A percentile compares a stretch with the other conserved stretches of the same genome.
These are phyloP conservation scores for Phytophthora syringae DNA, from an alignment of 352 stramenopile species.

Conservation along the genomic window DNA sequence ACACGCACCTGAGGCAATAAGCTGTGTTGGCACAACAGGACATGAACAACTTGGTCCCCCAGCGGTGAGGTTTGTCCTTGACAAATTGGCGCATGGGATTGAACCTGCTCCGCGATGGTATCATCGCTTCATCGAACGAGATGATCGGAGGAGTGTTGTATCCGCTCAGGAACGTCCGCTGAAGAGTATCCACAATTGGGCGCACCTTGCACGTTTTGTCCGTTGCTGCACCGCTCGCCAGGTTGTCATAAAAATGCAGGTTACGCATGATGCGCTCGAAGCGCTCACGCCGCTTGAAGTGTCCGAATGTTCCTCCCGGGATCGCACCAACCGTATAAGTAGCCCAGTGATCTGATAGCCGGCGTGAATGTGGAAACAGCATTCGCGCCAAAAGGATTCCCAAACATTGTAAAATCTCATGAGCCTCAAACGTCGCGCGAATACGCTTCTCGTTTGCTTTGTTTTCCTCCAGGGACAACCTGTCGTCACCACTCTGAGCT, in stretches of 20 bases:
- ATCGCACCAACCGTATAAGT: conserved; percentile 3
- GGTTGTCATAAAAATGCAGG: conserved; percentile 18
- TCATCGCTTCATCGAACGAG: conserved; percentile 21
- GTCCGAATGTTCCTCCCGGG: conserved; percentile 8
- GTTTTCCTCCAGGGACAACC: neutral
- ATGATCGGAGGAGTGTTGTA: neutral
- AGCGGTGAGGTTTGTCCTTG: conserved; percentile 11
- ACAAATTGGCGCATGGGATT: conserved; percentile 27
- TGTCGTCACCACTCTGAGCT: neutral
- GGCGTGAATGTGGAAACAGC: neutral
- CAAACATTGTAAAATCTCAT: conserved; percentile 1
- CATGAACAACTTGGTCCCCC: conserved; percentile 29
- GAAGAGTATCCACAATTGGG: conserved; percentile 15
- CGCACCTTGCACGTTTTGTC: conserved; percentile 15
- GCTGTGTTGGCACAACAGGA: conserved; percentile 5
- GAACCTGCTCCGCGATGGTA: conserved; percentile 1
- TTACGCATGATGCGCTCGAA: conserved; percentile 5
- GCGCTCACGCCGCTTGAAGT: conserved; percentile 17
- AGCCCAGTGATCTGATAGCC: conserved; percentile 9
- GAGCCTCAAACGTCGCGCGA: neutral
- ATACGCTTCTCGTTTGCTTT: neutral
- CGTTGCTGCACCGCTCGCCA: neutral
- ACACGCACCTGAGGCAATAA: neutral
- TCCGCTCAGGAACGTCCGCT: conserved; percentile 10
- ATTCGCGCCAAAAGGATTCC: neutral